Conservation (phyloP, 2,329 filamentous ascomycete species). For the Epicoccum sorghinum region DNA sequence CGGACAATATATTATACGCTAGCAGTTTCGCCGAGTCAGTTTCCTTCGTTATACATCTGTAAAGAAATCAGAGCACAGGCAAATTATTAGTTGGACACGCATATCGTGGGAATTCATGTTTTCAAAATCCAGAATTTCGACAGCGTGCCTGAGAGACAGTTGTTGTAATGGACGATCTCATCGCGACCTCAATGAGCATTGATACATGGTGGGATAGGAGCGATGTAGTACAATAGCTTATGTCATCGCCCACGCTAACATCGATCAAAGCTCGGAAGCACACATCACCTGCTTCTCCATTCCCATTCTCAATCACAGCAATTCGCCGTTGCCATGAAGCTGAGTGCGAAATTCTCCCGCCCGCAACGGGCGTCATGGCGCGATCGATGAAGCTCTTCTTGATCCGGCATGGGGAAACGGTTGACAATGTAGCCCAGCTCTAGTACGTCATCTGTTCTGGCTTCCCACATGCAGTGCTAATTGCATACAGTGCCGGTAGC, state of each 20-base stretch:
- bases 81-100: too few species aligned
- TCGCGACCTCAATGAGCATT: too few species aligned
- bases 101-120: too few species aligned
- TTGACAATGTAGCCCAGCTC: conserved; percentile 81
- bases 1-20: too few species aligned
- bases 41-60: too few species aligned
- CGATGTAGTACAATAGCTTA: too few species aligned
- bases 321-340: conserved; percentile 22
- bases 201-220: too few species aligned
- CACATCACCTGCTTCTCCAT: conserved; percentile 1
- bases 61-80: too few species aligned
- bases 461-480: not conserved
- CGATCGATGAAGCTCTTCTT: conserved; percentile 70
- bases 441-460: conserved; percentile 59
- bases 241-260: conserved; percentile 18
- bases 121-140: too few species aligned
- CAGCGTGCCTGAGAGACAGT: too few species aligned
- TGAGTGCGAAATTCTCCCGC: conserved; percentile 15
- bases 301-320: not conserved
- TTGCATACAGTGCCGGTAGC: conserved; percentile 69
- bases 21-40: too few species aligned
- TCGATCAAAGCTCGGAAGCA: conserved; percentile 5
- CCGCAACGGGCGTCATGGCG: conserved; percentile 31
- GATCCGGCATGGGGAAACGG: conserved; percentile 86
- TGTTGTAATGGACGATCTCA: too few species aligned